A percentile compares a stretch with the other conserved stretches of the same genome.
Evolutionary conservation across 2,329 filamentous ascomycete species (phyloP).

Genomic region (Botrytis cinerea): DNA sequence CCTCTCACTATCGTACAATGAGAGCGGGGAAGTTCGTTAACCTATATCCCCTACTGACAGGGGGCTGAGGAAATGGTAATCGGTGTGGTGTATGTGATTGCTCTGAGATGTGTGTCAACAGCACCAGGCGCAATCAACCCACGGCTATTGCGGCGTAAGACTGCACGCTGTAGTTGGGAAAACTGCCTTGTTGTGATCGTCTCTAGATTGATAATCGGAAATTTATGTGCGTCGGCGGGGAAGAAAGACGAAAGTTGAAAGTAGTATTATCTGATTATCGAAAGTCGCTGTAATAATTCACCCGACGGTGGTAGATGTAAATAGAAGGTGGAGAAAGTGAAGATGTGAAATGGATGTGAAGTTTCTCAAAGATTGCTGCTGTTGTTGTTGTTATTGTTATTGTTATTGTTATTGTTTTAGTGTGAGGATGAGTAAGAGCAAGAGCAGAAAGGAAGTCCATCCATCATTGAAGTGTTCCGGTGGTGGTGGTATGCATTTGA

Average conservation of each 20-base stretch:
- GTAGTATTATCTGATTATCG: conserved; percentile 4
- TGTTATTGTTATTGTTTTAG: too few relatives aligned
- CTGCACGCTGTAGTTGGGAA: conserved; percentile 11
- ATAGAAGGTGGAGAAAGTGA: not conserved
- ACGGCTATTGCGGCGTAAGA: conserved; percentile 20
- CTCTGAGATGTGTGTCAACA: conserved; percentile 13
- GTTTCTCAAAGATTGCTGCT: not conserved
- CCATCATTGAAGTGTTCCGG: not conserved
- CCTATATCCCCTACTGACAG: not conserved
- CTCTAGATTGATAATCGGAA: conserved; percentile 11
- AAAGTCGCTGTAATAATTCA: not conserved
- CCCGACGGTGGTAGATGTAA: not conserved
- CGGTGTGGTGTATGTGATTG: conserved; percentile 19
- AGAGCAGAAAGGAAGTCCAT: not conserved
- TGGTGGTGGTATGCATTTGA: not conserved
- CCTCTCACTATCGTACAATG: not conserved
- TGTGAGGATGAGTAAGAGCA: not conserved
- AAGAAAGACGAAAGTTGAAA: not conserved
- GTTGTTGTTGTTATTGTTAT: not conserved
- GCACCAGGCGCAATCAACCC: conserved; percentile 23
- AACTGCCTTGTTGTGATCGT: conserved; percentile 14
- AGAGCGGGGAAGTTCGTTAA: conserved; percentile 10
- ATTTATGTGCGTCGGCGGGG: conserved; percentile 2
- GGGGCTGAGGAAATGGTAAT: conserved; percentile 7
- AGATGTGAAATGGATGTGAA: not conserved